Percentiles rank a stretch among this genome's conserved stretches.
Conservation (phyloP, 768 basidiomycete species). For the Kwoniella dejecticola region DNA sequence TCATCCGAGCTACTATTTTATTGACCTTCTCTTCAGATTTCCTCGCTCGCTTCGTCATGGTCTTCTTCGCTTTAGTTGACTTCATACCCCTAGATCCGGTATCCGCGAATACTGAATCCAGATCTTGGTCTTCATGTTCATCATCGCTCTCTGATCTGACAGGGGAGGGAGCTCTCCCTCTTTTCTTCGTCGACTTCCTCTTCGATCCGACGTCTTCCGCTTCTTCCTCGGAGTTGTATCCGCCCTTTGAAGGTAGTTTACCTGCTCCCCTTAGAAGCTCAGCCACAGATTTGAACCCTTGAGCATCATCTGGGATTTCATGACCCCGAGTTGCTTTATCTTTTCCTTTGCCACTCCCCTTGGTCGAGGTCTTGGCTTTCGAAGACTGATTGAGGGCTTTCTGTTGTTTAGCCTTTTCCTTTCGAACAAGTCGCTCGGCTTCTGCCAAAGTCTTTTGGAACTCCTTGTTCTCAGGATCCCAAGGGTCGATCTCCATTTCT, state of each 20-base stretch:
- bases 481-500: constrained; percentile 71
- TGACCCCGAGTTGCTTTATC: constrained; percentile 39
- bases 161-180: constrained; percentile 10
- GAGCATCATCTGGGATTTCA: constrained; percentile 51
- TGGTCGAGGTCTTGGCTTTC: constrained; percentile 1
- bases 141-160: constrained; percentile 39
- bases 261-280: constrained; percentile 31
- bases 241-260: constrained; percentile 12
- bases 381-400: constrained; percentile 3
- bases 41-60: constrained; percentile 7
- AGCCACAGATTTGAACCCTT: constrained; percentile 51
- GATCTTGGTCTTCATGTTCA: constrained; percentile 55
- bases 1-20: background rate
- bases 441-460: constrained; percentile 27
- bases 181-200: background rate
- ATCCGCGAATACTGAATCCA: constrained; percentile 16
- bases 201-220: constrained; percentile 19
- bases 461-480: constrained; percentile 46
- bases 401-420: constrained; percentile 58
- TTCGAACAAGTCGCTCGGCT: constrained; percentile 19
- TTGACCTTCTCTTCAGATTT: background rate
- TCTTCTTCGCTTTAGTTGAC: constrained; percentile 2
- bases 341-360: background rate
- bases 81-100: constrained; percentile 4
- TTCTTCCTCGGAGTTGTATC: constrained; percentile 20